These are phyloP conservation scores for Blastomyces gilchristii DNA, from an alignment of 2,329 filamentous ascomycete genomes.

Conservation along the genomic window DNA sequence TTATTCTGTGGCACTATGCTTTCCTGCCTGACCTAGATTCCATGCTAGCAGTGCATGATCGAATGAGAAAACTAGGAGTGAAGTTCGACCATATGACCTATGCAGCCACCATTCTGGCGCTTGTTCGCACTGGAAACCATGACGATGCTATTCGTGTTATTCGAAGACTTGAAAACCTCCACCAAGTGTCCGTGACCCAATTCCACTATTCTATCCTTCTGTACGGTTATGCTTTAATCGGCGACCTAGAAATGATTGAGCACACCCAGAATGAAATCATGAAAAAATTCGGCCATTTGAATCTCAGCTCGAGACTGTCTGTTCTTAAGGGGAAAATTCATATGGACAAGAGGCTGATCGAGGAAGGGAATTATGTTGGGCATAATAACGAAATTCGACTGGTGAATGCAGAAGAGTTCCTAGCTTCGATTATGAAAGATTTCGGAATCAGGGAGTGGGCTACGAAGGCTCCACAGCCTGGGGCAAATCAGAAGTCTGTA, in stretches of 20 bases:
- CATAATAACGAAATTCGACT: conserved; percentile 18
- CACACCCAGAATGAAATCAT: conserved; percentile 39
- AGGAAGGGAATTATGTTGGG: conserved; percentile 11
- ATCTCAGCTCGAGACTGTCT: conserved; percentile 27
- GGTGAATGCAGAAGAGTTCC: conserved; percentile 27
- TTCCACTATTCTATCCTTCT: conserved; percentile 40
- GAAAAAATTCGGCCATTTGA: conserved; percentile 26
- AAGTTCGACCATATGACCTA: conserved; percentile 49
- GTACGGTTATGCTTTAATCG: conserved; percentile 41
- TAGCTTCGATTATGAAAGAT: conserved; percentile 30
- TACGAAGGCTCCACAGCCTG: conserved; percentile 33
- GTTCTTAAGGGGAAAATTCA: conserved; percentile 28
- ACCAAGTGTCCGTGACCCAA: conserved; percentile 30
- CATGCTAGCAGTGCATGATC: conserved; percentile 44
- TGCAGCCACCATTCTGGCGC: conserved; percentile 49
- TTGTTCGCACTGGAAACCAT: conserved; percentile 45
- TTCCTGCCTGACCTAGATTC: conserved; percentile 48
- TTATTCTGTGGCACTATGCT: conserved; percentile 60
- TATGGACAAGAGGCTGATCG: conserved; percentile 24
- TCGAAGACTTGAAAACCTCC: conserved; percentile 29
- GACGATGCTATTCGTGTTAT: conserved; percentile 47
- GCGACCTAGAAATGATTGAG: conserved; percentile 41
- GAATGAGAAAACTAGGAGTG: conserved; percentile 46
- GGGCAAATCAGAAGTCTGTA: conserved; percentile 24
- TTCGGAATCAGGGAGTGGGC: conserved; percentile 34